These are phyloP conservation scores for Breviolum minutum DNA, from an alignment of 73 alveolate species.

Conservation along the genomic window DNA sequence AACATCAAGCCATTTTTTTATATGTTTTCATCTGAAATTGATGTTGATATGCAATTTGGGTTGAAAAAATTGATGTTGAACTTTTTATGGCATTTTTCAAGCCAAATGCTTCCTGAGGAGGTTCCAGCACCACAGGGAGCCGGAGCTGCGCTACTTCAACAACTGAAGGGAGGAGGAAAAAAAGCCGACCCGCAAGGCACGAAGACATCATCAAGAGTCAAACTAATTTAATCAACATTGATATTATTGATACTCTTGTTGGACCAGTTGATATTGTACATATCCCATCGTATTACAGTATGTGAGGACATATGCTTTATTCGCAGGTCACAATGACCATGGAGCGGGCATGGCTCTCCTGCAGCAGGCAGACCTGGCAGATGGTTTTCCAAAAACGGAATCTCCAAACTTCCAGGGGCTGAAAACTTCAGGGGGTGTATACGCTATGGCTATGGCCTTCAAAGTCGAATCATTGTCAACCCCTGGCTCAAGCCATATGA, in stretches of 20 bases:
- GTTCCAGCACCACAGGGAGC: neutral
- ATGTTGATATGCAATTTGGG: neutral
- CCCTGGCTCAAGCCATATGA: too few species aligned
- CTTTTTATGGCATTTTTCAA: too few species aligned
- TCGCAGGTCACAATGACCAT: neutral
- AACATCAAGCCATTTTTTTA: neutral
- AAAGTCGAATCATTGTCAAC: too few species aligned
- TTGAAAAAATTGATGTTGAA: neutral
- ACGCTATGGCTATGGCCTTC: too few species aligned
- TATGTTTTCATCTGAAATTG: neutral
- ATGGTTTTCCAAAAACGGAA: neutral
- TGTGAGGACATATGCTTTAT: too few species aligned
- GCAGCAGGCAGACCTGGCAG: too few species aligned
- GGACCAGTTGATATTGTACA: too few species aligned
- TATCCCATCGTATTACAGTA: too few species aligned
- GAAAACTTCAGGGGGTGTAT: too few species aligned
- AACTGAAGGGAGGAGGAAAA: constrained; percentile 59
- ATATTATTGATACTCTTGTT: too few species aligned
- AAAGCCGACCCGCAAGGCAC: neutral
- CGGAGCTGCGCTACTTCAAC: constrained; percentile 54
- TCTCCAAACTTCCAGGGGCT: neutral
- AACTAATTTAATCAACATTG: too few species aligned
- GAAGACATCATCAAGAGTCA: too few species aligned
- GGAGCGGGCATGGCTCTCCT: constrained; percentile 73
- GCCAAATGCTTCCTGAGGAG: neutral